Percentiles rank a stretch among this genome's conserved stretches.
Conservation (phyloP, 2,329 filamentous ascomycete genomes). For the Fusarium marasasianum region DNA sequence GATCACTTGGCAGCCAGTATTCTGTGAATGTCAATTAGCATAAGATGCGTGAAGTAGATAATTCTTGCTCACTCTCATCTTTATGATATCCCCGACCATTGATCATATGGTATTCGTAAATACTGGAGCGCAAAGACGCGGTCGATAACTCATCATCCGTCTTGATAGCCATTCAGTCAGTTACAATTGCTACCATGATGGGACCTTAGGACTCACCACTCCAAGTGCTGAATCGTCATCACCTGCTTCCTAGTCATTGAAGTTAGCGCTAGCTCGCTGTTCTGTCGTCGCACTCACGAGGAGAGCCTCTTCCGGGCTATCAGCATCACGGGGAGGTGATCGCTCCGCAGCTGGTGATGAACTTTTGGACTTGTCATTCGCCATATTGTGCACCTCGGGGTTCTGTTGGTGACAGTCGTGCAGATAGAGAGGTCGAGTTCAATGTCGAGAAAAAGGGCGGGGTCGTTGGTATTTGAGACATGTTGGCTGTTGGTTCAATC, state of each 20-base stretch:
- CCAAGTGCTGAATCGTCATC: constrained; percentile 12
- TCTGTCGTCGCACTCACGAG: neutral
- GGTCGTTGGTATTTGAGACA: neutral
- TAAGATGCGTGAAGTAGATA: accelerated
- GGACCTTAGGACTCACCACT: neutral
- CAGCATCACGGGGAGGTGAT: neutral
- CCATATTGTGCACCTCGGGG: accelerated
- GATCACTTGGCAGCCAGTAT: constrained; percentile 28
- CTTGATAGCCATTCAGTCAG: accelerated
- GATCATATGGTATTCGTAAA: constrained; percentile 22
- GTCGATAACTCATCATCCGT: constrained; percentile 28
- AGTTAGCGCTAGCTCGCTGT: accelerated
- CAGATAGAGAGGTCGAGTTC: accelerated
- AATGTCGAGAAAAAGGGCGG: neutral
- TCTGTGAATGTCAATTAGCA: neutral
- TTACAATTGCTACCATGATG: too few relatives aligned
- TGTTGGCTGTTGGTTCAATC: neutral
- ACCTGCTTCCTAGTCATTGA: accelerated
- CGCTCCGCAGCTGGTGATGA: neutral
- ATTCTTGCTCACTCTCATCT: neutral
- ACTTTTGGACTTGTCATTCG: neutral
- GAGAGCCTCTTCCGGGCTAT: neutral
- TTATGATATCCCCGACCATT: constrained; percentile 25
- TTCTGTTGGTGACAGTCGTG: accelerated
- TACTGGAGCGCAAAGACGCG: constrained; percentile 21